Conservation (phyloP, 257 asterid genomes). For the Forsythia viridissima region DNA sequence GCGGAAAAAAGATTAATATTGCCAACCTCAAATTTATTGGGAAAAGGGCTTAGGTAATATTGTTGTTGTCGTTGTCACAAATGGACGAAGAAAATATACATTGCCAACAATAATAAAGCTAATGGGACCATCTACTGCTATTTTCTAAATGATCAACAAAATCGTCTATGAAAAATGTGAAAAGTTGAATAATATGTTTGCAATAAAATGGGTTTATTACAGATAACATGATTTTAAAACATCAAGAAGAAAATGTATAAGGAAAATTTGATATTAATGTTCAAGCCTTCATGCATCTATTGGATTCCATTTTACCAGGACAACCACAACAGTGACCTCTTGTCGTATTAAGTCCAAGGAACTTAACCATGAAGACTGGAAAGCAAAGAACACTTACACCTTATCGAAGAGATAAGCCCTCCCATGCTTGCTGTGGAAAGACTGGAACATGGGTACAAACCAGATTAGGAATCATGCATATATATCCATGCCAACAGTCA, state of each 20-base stretch:
- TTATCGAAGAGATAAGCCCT: slow-evolving; percentile 2
- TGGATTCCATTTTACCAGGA: background rate
- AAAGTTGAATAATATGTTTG: background rate
- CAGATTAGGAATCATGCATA: background rate
- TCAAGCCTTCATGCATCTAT: background rate
- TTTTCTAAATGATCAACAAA: too few species aligned
- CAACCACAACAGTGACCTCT: background rate
- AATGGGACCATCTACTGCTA: background rate
- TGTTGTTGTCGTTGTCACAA: background rate
- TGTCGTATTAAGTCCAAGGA: background rate
- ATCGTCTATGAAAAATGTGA: background rate
- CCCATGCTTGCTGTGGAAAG: background rate
- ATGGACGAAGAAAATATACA: background rate
- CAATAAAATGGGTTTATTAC: background rate
- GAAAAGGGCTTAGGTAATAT: background rate
- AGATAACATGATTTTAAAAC: background rate
- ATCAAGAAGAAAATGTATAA: background rate
- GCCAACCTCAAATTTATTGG: background rate
- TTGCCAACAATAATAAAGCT: background rate
- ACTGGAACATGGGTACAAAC: background rate
- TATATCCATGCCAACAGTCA: background rate
- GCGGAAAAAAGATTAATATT: background rate
- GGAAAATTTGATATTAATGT: background rate
- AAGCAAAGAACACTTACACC: slow-evolving; percentile 3
- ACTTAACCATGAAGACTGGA: background rate